Base-by-base conservation (phyloP, 805 yeast species). In the Yarrowia sp. region DNA sequence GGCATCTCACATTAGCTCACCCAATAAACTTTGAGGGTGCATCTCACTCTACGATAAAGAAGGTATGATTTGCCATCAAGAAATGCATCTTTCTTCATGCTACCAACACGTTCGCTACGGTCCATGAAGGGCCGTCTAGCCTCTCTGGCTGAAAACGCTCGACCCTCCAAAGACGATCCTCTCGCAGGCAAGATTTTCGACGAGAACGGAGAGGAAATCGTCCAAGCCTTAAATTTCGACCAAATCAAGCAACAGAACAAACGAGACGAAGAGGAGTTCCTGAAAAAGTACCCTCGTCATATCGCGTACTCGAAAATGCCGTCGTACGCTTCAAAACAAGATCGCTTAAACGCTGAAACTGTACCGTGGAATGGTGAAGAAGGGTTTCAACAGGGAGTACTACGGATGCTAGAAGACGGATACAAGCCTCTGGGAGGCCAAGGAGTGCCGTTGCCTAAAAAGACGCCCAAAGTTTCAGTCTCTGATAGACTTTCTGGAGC, bases 321-420 rank as follows among this genome's bases (percentile, higher is more conserved):
- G 0, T 47, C 66, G 0, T 76, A 75, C 68, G 84, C 84, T 0
- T 76, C 78, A 15, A 79, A 79, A 61, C 81, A 78, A 11, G 69
- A 81, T 0, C 73, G 76, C 51, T 85, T 83, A 1, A 73, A 80
- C 9, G 90, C 90, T 1, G 70, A 76, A 65, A 69, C 83, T 0
- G 68, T 67, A 28, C 87, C 87, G 0, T 87, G 92, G 92, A 77
- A 75, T 0, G 92, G 92, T 0, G 71, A 75, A 4, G 90, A 86
- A 67, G 64, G 74, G 3, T 71, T 71, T 1, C 68, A 74, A 6
- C 90, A 85, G 63, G 74, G 83, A 3, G 77, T 79, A 5, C 70
- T 80, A 38, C 74, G 91, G 42, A 83, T 86, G 88, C 72, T 86
- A 8, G 76, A 80, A 31, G 91, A 87, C 70, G 73, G 78, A 39